Base-by-base conservation (phyloP, 1,139 yeast species). In the Candida labiduridarum region DNA sequence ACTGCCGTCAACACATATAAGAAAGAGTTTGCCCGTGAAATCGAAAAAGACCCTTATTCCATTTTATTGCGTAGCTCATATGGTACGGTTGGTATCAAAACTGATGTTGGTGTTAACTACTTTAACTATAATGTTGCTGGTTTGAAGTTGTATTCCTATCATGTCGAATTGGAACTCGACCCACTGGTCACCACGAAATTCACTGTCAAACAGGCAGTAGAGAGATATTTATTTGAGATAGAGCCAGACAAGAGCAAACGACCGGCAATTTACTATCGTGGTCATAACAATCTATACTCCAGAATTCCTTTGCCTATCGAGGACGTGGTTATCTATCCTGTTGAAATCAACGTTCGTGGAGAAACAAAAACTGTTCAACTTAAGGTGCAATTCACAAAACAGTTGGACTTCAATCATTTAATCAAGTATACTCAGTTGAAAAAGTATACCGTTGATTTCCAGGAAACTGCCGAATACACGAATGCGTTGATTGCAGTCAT, bases 201-300 rank as follows among this genome's bases (percentile, higher is more conserved):
- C 5, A 47, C 46, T 6, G 16, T 45, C 29, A 53, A 51, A 36
- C 41, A 35, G 25, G 52, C 53, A 6, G 47, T 53, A 33, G 49
- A 48, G 22, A 50, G 52, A 30, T 44, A 50, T 38, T 38, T 55
- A n/a, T 45, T 53, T 6, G 50, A 45, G 18, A 5, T 41, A 16
- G 55, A 54, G 27, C 57, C 54, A 2, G 53, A 48, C 41, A 54
- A 53, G 36, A 48, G 53, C 45, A 53, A 53, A 34, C 43, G 52
- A 12, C 25, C 48, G 8, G 51, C 48, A 11, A 53, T 54, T 33
- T 54, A 46, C 30, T 54, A 54, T 27, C 47, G 55, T 22, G 49
- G 46, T 42, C 44, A 46, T 25, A 53, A 47, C 42, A 46, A 42
- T 22, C 15, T 54, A 22, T 54, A 54, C 31, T 48, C 54, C 2